Evolutionary conservation across 2,329 filamentous ascomycete species (phyloP).

Genomic region (Cytospora paraplurivora): DNA sequence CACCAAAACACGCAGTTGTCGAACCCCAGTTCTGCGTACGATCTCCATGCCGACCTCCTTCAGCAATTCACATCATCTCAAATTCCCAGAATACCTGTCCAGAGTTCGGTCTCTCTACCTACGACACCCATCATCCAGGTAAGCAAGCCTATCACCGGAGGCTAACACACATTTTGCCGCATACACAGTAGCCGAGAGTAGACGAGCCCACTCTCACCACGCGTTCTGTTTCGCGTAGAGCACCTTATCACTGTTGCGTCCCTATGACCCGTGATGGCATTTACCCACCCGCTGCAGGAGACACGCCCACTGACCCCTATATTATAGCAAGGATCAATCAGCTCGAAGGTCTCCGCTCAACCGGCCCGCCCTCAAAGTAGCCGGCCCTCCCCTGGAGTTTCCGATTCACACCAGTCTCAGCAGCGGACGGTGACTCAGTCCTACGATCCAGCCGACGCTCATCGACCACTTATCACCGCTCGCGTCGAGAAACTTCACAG

Average conservation of each 20-base stretch:
- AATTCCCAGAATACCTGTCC: conserved; percentile 33
- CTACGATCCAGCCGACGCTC: conserved; percentile 35
- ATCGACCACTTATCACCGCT: conserved; percentile 64
- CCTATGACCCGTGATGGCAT: neutral
- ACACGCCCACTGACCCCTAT: neutral
- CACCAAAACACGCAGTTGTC: conserved; percentile 35
- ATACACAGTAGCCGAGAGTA: neutral
- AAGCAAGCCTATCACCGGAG: conserved; percentile 13
- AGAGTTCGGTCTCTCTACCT: conserved; percentile 36
- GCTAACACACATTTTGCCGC: neutral
- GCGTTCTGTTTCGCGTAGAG: neutral
- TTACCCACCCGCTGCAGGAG: neutral
- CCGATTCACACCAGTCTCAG: conserved; percentile 36
- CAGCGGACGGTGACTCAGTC: conserved; percentile 29
- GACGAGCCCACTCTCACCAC: conserved; percentile 1
- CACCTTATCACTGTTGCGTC: neutral
- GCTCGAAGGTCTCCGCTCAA: conserved; percentile 15
- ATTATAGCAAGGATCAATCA: neutral
- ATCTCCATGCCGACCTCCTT: conserved; percentile 57
- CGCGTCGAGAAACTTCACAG: conserved; percentile 75
- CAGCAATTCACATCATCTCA: conserved; percentile 51
- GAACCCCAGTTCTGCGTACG: conserved; percentile 42
- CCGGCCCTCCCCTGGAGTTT: conserved; percentile 37
- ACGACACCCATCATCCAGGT: conserved; percentile 35
- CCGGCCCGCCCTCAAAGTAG: conserved; percentile 21